Percentiles rank a stretch among this genome's conserved stretches.
phyloP scores from a whole-genome alignment of 768 basidiomycete genomes.

The Lactarius trivialis region DNA sequence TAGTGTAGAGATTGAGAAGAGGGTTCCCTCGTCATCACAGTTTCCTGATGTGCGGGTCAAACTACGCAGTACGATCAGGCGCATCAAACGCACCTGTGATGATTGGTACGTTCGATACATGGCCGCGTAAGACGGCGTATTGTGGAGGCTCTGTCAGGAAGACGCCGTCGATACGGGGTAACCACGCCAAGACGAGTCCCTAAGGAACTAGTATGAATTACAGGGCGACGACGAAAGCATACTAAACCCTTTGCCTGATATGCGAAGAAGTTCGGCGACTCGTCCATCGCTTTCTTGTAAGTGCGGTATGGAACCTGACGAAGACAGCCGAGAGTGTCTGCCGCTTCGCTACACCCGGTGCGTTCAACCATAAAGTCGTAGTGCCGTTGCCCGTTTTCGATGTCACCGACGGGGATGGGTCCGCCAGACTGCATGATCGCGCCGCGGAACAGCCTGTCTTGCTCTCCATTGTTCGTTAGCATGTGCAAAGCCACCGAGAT shows the following conservation, averaged over 20 bases:
- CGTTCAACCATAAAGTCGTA: constrained; percentile 40
- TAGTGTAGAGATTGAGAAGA: constrained; percentile 27
- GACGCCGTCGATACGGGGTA: constrained; percentile 26
- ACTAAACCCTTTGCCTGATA: constrained; percentile 28
- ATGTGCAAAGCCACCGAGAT: constrained; percentile 41
- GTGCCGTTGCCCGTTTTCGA: constrained; percentile 29
- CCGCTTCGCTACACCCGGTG: constrained; percentile 32
- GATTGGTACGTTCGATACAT: constrained; percentile 23
- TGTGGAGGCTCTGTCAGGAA: constrained; percentile 26
- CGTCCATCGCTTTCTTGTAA: constrained; percentile 32
- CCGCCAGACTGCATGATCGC: constrained; percentile 42
- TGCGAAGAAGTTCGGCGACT: constrained; percentile 29
- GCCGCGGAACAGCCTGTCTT: constrained; percentile 35
- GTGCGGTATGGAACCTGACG: constrained; percentile 31
- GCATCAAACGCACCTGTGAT: constrained; percentile 20
- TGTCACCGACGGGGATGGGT: constrained; percentile 30
- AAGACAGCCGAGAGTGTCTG: constrained; percentile 40
- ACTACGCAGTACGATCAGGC: no score
- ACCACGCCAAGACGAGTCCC: constrained; percentile 24
- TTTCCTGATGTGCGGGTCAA: constrained; percentile 32
- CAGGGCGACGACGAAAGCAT: background rate
- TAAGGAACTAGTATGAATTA: constrained; percentile 8
- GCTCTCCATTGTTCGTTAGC: constrained; percentile 35
- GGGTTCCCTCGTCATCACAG: constrained; percentile 54
- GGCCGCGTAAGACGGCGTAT: constrained; percentile 18